Percentiles rank a stretch among this genome's conserved stretches.
Conservation (phyloP, 192 early-diverging fungal species). For the Coemansia sp. region DNA sequence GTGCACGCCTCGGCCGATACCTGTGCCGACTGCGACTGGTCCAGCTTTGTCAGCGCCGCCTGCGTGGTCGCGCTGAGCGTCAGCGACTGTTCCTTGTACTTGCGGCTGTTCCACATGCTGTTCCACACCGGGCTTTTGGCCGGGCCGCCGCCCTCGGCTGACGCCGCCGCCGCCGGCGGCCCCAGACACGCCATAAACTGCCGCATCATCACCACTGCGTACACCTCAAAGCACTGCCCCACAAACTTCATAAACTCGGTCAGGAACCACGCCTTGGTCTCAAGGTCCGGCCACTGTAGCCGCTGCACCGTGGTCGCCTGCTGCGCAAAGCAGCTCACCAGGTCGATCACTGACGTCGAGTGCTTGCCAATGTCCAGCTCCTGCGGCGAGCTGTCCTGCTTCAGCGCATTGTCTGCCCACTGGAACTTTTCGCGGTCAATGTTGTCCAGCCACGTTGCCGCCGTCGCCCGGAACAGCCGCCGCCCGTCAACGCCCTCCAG, state of each 20-base stretch:
- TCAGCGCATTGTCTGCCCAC: constrained; percentile 44
- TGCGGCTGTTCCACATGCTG: constrained; percentile 46
- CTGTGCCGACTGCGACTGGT: constrained; percentile 28
- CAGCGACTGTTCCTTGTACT: constrained; percentile 48
- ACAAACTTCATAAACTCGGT: constrained; percentile 45
- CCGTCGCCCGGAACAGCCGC: constrained; percentile 37
- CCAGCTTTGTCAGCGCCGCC: constrained; percentile 34
- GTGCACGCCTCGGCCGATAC: constrained; percentile 42
- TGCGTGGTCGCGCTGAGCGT: constrained; percentile 29
- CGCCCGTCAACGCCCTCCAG: constrained; percentile 29
- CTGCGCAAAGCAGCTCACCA: constrained; percentile 46
- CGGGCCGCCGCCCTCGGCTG: neutral
- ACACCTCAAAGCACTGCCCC: constrained; percentile 36
- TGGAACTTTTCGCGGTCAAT: constrained; percentile 34
- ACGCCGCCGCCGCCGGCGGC: constrained; percentile 1
- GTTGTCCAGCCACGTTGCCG: constrained; percentile 28
- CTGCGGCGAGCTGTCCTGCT: constrained; percentile 33
- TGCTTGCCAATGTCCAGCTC: constrained; percentile 42
- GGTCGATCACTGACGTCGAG: constrained; percentile 52
- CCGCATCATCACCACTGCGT: constrained; percentile 44
- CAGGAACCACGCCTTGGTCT: constrained; percentile 40
- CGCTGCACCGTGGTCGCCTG: constrained; percentile 34
- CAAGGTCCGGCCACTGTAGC: constrained; percentile 49
- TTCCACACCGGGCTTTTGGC: constrained; percentile 27
- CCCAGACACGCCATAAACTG: constrained; percentile 35